Conservation (phyloP, 2,329 filamentous ascomycete genomes). For the Aureobasidium leucospermi region DNA sequence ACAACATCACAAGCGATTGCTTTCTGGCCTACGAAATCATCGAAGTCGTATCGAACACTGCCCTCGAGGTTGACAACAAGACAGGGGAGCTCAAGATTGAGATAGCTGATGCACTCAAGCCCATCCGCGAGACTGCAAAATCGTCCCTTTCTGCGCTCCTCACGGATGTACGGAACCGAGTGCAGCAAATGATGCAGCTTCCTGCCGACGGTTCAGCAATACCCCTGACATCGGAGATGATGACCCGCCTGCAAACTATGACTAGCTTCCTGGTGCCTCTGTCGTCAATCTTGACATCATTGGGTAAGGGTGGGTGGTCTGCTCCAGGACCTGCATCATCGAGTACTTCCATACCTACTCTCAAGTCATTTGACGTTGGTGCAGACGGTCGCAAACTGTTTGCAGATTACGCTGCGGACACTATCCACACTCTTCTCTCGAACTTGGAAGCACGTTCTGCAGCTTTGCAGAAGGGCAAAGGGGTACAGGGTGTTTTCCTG, state of each 20-base stretch:
- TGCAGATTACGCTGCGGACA: slow-evolving; percentile 82
- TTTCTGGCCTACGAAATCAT: slow-evolving; percentile 93
- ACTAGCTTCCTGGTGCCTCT: slow-evolving; percentile 79
- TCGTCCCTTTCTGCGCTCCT: slow-evolving; percentile 73
- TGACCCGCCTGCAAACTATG: slow-evolving; percentile 80
- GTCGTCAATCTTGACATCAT: slow-evolving; percentile 80
- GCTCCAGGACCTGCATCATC: slow-evolving; percentile 45
- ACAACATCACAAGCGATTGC: slow-evolving; percentile 81
- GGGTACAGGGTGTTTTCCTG: slow-evolving; percentile 77
- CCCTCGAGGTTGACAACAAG: slow-evolving; percentile 68
- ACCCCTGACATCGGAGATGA: slow-evolving; percentile 72
- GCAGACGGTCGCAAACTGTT: slow-evolving; percentile 85
- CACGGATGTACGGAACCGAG: slow-evolving; percentile 70
- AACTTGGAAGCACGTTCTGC: slow-evolving; percentile 70
- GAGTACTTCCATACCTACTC: slow-evolving; percentile 58
- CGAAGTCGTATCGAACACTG: slow-evolving; percentile 76
- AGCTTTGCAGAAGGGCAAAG: slow-evolving; percentile 66
- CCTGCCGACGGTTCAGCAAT: slow-evolving; percentile 73
- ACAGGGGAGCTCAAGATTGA: slow-evolving; percentile 80
- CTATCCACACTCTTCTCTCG: slow-evolving; percentile 71
- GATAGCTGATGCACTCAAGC: slow-evolving; percentile 78
- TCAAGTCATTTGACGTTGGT: slow-evolving; percentile 76
- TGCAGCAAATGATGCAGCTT: slow-evolving; percentile 57
- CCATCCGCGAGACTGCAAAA: slow-evolving; percentile 87
- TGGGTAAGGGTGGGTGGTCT: slow-evolving; percentile 87